A percentile compares a stretch with the other conserved stretches of the same genome.
phyloP scores from a whole-genome alignment of 345 rosid genomes.

The Hibiscus syriacus region DNA sequence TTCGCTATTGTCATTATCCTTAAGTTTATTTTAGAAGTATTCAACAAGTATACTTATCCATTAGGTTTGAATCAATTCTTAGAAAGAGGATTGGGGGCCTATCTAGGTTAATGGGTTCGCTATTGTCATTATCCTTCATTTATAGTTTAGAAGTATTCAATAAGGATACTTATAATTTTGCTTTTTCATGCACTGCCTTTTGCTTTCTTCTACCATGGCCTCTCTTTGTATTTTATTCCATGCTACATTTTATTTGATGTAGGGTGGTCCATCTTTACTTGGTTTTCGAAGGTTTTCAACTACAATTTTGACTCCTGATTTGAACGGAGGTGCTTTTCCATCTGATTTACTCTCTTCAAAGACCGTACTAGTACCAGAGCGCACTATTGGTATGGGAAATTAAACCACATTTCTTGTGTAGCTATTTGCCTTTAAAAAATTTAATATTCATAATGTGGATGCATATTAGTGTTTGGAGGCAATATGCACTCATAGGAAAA shows the following conservation, averaged over 20 bases:
- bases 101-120: not conserved
- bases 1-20: too few relatives aligned
- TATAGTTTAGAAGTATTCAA: not conserved
- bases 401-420: not conserved
- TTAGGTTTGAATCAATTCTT: too few relatives aligned
- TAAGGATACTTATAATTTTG: not conserved
- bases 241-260: slow-evolving; percentile 10
- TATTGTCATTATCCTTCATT: not conserved
- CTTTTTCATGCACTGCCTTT: not conserved
- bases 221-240: not conserved
- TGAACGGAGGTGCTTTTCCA: slow-evolving; percentile 49
- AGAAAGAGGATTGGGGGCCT: too few relatives aligned
- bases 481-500: not conserved
- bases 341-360: slow-evolving; percentile 50
- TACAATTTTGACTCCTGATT: slow-evolving; percentile 49
- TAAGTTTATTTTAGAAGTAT: too few relatives aligned
- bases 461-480: not conserved
- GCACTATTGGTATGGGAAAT: slow-evolving; percentile 45
- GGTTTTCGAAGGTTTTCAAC: slow-evolving; percentile 46
- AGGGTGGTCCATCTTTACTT: slow-evolving; percentile 38
- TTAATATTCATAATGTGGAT: not conserved
- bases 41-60: too few relatives aligned
- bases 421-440: not conserved
- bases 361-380: slow-evolving; percentile 43
- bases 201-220: not conserved